Evolutionary conservation across 306 rosid species (phyloP).

Genomic region (Corylus americana): DNA sequence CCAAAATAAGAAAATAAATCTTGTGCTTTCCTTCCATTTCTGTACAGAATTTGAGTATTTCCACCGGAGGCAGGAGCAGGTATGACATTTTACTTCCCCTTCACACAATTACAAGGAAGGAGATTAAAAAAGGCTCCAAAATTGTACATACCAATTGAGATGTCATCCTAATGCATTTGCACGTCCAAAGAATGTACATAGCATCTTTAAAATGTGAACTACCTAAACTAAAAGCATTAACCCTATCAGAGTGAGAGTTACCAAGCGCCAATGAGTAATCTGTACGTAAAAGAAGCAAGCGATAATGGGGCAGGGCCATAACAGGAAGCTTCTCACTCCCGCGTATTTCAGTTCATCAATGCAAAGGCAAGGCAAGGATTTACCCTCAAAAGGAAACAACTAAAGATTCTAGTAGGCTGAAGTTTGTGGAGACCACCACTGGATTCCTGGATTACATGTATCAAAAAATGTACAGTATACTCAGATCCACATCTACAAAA

Average conservation of each 20-base stretch:
- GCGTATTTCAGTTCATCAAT: background rate
- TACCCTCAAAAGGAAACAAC: background rate
- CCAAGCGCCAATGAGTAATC: background rate
- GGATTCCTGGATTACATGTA: conserved; percentile 27
- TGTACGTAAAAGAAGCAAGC: conserved; percentile 10
- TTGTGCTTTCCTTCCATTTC: conserved; percentile 37
- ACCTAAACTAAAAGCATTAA: conserved; percentile 12
- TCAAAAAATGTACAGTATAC: conserved; percentile 10
- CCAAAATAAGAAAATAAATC: conserved; percentile 30
- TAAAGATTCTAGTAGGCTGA: background rate
- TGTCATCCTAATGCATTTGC: conserved; percentile 22
- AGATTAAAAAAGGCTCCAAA: conserved; percentile 7
- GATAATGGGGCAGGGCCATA: background rate
- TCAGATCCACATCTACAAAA: background rate
- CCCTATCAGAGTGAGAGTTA: background rate
- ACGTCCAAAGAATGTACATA: conserved; percentile 15
- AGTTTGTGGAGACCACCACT: conserved; percentile 23
- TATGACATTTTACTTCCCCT: conserved; percentile 12
- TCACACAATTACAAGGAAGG: background rate
- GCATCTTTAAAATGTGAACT: conserved; percentile 29
- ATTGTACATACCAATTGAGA: conserved; percentile 1
- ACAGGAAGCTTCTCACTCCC: background rate
- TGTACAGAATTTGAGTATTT: conserved; percentile 38
- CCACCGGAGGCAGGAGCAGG: conserved; percentile 7
- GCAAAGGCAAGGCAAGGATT: conserved; percentile 4